A percentile compares a stretch with the other conserved stretches of the same genome.
These are phyloP conservation scores for Penicillium ucsense DNA, from an alignment of 495 filamentous ascomycete species.

Conservation along the genomic window DNA sequence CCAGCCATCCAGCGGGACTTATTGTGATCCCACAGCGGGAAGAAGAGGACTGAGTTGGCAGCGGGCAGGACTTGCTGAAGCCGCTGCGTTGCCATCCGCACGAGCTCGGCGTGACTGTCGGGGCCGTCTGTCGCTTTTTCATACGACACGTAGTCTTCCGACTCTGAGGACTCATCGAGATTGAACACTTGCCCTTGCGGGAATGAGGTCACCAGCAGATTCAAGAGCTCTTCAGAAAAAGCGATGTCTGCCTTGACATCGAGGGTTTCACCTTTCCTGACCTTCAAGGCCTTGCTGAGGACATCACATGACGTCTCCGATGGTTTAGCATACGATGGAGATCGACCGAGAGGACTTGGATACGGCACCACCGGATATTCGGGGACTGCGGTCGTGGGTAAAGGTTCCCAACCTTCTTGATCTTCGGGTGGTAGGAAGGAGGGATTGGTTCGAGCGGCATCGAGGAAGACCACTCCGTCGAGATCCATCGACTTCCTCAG, in stretches of 20 bases:
- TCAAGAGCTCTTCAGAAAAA: constrained; percentile 13
- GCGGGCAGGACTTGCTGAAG: constrained; percentile 28
- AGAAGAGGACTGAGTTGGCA: constrained; percentile 46
- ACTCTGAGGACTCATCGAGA: background rate
- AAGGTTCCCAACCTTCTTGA: constrained; percentile 16
- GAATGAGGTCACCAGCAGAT: constrained; percentile 17
- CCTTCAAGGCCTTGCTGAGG: constrained; percentile 8
- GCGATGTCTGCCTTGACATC: background rate
- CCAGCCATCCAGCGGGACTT: constrained; percentile 55
- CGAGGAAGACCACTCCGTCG: constrained; percentile 34
- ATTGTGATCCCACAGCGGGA: constrained; percentile 54
- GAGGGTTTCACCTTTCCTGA: background rate
- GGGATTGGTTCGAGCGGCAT: constrained; percentile 21
- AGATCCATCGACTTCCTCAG: constrained; percentile 31
- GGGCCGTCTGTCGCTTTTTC: background rate
- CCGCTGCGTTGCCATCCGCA: constrained; percentile 1
- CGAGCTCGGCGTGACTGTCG: background rate
- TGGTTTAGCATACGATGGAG: background rate
- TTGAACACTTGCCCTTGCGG: constrained; percentile 23
- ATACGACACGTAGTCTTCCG: background rate
- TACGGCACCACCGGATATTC: constrained; percentile 10
- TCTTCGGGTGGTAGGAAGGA: constrained; percentile 8
- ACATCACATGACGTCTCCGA: constrained; percentile 3
- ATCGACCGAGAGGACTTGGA: constrained; percentile 8
- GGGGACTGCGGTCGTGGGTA: constrained; percentile 10